Base-by-base conservation (phyloP, 441 rosid species). In the Croton laevigatus region DNA sequence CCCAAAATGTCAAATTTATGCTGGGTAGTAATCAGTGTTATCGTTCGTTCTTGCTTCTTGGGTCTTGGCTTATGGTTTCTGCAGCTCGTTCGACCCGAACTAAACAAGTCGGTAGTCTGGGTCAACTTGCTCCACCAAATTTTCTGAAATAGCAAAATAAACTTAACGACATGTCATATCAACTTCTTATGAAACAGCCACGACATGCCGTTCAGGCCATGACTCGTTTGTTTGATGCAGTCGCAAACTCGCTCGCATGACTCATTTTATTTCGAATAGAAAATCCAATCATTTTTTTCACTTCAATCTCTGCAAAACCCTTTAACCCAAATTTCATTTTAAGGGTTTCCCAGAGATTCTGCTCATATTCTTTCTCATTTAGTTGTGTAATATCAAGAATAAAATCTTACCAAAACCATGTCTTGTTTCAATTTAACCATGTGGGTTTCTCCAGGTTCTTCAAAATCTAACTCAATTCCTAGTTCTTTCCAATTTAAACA, bases 371-470 rank as follows among this genome's bases (percentile, higher is more conserved):
- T 5, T 20, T 16, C 3, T 17, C 11, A 17, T n/a, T 3, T 49
- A 32, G 45, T 32, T 32, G 27, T 23, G 9, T 8, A 19, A 44
- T 16, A 14, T 44, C 9, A 62, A 46, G 17, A 62, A 44, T 5
- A 44, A 6, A 27, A 44, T 8, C 38, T 44, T 44, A 27, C 52
- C 19, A 52, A 57, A 64, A 55, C 36, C 74, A 87, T 87, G 88
- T 61, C 70, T 73, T 80, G 61, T 57, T 77, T 78, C 60, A 71
- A 60, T 82, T 59, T 73, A 53, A 48, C 72, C 12, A 12, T 69
- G n/a, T 71, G 80, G 82, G 45, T 76, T 34, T 66, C 76, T 8
- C 57, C 80, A 62, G 80, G 65, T 49, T 68, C 79, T 59, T 66
- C 83, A 36, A 70, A 65, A 52, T 23, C 79, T 45, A 27, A 52